Evolutionary conservation across 1,139 yeast species (phyloP), one percentile per base, ranked within the genome.

Genomic region (Martiniozyma asiatica): DNA sequence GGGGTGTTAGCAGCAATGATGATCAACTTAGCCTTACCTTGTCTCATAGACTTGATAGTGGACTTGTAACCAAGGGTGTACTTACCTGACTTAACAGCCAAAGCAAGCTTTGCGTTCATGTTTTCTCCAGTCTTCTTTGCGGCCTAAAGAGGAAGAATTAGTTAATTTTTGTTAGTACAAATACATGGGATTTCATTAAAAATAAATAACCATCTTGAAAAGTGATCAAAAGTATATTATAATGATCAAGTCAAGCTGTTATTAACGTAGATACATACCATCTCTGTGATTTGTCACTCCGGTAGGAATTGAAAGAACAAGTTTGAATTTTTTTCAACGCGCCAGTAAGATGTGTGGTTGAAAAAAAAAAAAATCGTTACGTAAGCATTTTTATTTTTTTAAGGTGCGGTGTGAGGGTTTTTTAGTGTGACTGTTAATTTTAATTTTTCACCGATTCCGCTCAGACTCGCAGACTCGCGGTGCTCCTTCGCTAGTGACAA

Each of bases 31-130:
- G 98, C 94, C 79, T 87, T 89, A 63, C 95, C 96, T 65, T 82
- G 84, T 76, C 99, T 87, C 67, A 89, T 76, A 55, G 97, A 71
- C 82, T 92, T 89, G 67, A 89, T 80, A 65, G 93, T 92, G 53
- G 96, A 84, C 76, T 89, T 89, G 94, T 85, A 92, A 63, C 99
- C 99, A 58, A 89, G 79, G 81, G 96, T 81, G 76, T 84, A 89
- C 73, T 89, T 89, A 76, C 99, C 99, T 58, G 97, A 87, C 76
- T 87, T 89, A 74, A 92, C 80, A 61, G 81, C 89, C 63, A 89
- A 79, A 65, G 94, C 94, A 65, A 89, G 84, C 75, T 87, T 87
- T 68, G 94, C 73, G 94, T 85, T 89, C 70, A 89, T 78, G 77
- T 84, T 79, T 58, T 89, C 98, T 61, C 80, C 79, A 65, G 73